Conservation (phyloP, 78 protist genomes). For the Speleostelium caveatum region DNA sequence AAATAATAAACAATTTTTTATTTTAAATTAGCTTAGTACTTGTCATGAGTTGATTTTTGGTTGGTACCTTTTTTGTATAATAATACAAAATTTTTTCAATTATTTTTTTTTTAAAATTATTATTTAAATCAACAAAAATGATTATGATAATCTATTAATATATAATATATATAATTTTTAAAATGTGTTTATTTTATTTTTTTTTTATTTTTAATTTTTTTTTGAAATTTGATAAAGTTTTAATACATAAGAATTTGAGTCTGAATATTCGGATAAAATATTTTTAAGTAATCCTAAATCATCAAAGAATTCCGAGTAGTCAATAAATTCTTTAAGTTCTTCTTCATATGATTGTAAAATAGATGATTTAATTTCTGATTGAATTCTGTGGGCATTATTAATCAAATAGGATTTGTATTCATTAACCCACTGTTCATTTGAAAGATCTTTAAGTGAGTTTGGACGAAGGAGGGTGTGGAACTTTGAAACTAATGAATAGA, state of each 20-base stretch:
- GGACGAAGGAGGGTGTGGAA: not conserved
- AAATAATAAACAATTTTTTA: too few relatives aligned
- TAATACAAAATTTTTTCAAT: too few relatives aligned
- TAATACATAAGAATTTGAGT: slow-evolving; percentile 11
- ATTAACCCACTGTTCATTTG: slow-evolving; percentile 9
- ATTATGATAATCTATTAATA: too few relatives aligned
- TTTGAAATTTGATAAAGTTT: not conserved
- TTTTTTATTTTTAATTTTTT: not conserved
- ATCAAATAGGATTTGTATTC: slow-evolving; percentile 14
- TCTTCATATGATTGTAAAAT: slow-evolving; percentile 26
- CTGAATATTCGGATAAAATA: slow-evolving; percentile 6
- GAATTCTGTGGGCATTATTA: slow-evolving; percentile 12
- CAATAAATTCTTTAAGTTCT: slow-evolving; percentile 10
- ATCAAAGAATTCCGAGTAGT: slow-evolving; percentile 60
- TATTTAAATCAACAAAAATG: too few relatives aligned
- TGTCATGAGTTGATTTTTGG: too few relatives aligned
- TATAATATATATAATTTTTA: not conserved
- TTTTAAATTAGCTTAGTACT: too few relatives aligned
- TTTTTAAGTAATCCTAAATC: slow-evolving; percentile 23
- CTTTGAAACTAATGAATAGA: slow-evolving; percentile 25
- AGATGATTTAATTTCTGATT: slow-evolving; percentile 20
- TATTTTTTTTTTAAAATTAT: too few relatives aligned
- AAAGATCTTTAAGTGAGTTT: not conserved
- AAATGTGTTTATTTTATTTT: not conserved
- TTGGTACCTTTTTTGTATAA: too few relatives aligned